Base-by-base conservation (phyloP, 352 stramenopile genomes). In the Phytophthora constricta region DNA sequence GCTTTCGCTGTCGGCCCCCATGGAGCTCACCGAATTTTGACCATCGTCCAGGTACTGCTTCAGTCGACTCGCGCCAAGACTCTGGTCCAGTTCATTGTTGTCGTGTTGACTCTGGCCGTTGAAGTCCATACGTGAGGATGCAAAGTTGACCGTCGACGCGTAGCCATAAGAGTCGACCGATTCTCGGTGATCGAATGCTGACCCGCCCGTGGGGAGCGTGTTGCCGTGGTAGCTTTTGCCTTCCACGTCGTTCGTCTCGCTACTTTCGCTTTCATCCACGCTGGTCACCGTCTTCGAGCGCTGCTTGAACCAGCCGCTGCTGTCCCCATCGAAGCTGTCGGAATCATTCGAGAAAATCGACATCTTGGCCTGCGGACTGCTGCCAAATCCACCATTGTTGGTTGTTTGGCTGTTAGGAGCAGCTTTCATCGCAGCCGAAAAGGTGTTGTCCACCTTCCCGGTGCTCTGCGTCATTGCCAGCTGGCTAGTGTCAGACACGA, bases 271-370 rank as follows among this genome's bases (percentile, higher is more conserved):
- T 20, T 59, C 57, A 19, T 80, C 68, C 41, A 69, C 72, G 14
- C 75, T 82, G 31, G 77, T 57, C 53, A 82, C 79, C 1, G 74
- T 84, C 56, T 84, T 86, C 20, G 79, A 86, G 20, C 77, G 68
- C 3, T 31, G 37, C 39, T 75, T 70, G 51, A 87, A 83, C 79
- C 76, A 82, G 20, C 74, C 70, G 17, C 66, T 79, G 43, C 63
- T 81, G 22, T 76, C 75, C 25, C 63, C 62, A 28, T 74, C 72
- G n/a, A 82, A 84, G 28, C 70, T 82, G 62, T 77, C 58, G 5
- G 65, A 77, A 19, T 62, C 54, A 22, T 79, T 72, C 33, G 79
- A 87, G 43, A 83, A 82, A 39, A 75, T 86, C 10, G 79, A 86
- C 27, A 77, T 72, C 48, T 82, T 79, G 9, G 39, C 46, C 33